phyloP scores from a whole-genome alignment of 2,329 filamentous ascomycete species.

The Albophoma yamanashiensis region DNA sequence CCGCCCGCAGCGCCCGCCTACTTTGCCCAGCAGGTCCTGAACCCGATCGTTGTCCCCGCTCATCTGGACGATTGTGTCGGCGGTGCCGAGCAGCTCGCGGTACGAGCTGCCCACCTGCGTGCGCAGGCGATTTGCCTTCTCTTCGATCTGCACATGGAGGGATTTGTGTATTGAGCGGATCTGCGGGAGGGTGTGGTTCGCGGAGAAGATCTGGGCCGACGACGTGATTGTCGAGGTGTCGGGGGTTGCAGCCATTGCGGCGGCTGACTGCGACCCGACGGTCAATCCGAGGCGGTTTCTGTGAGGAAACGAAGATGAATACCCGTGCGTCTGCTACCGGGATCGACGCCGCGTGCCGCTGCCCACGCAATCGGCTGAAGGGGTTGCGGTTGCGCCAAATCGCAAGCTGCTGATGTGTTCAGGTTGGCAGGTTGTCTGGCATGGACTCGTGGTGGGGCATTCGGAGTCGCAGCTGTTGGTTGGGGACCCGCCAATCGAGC shows the following conservation, averaged over 20 bases:
- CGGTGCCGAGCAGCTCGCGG: conserved; percentile 81
- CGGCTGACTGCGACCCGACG: conserved; percentile 1
- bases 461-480: too few species aligned
- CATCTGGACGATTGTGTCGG: conserved; percentile 90
- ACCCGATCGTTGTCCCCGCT: conserved; percentile 64
- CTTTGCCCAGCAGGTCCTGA: conserved; percentile 58
- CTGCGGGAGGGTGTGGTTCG: conserved; percentile 48
- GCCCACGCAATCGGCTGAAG: not conserved
- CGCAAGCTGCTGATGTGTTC: not conserved
- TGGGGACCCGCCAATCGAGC: not conserved
- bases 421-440: not conserved
- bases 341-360: not conserved
- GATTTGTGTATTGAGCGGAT: conserved; percentile 52
- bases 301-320: conserved; percentile 1
- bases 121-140: conserved; percentile 51
- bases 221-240: conserved; percentile 38
- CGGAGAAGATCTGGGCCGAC: conserved; percentile 43
- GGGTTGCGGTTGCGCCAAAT: not conserved
- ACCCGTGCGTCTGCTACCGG: not conserved
- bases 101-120: conserved; percentile 61
- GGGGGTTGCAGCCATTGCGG: conserved; percentile 26
- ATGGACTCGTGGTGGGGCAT: not conserved
- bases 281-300: not conserved
- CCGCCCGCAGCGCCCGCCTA: conserved; percentile 71
- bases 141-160: conserved; percentile 48